These are phyloP conservation scores for Neonectria faginata DNA, from an alignment of 2,329 filamentous ascomycete species.

Conservation along the genomic window DNA sequence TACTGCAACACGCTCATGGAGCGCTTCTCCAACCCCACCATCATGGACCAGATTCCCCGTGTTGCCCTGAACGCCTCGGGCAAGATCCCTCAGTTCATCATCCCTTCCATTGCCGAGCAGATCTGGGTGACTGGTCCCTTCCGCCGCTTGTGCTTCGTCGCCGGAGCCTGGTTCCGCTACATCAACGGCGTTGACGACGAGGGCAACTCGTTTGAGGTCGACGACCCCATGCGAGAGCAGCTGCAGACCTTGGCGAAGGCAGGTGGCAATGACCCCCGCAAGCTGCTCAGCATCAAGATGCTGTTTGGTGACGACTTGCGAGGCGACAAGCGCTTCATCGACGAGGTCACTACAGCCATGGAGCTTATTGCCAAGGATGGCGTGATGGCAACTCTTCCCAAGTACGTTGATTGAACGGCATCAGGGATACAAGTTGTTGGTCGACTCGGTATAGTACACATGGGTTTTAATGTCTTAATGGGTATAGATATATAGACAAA, in stretches of 20 bases:
- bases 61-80: constrained; percentile 64
- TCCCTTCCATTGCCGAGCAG: constrained; percentile 59
- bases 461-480: constrained; percentile 8
- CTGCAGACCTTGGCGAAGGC: constrained; percentile 59
- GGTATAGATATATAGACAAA: constrained; percentile 5
- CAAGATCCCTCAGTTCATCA: constrained; percentile 66
- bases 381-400: constrained; percentile 61
- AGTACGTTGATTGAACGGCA: constrained; percentile 54
- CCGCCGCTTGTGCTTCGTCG: constrained; percentile 61
- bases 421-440: constrained; percentile 8
- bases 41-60: constrained; percentile 66
- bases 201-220: constrained; percentile 55
- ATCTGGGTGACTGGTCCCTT: constrained; percentile 60
- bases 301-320: constrained; percentile 66
- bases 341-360: constrained; percentile 60
- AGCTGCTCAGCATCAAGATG: constrained; percentile 58
- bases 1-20: constrained; percentile 66
- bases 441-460: constrained; percentile 3
- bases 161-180: constrained; percentile 64
- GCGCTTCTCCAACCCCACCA: constrained; percentile 67
- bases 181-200: constrained; percentile 62
- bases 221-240: constrained; percentile 62
- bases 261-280: constrained; percentile 55
- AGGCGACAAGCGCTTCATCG: constrained; percentile 59
- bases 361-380: constrained; percentile 60